Percentiles rank a stretch among this genome's conserved stretches.
Evolutionary conservation across 768 basidiomycete species (phyloP).

Genomic region (Collybia mongolica): DNA sequence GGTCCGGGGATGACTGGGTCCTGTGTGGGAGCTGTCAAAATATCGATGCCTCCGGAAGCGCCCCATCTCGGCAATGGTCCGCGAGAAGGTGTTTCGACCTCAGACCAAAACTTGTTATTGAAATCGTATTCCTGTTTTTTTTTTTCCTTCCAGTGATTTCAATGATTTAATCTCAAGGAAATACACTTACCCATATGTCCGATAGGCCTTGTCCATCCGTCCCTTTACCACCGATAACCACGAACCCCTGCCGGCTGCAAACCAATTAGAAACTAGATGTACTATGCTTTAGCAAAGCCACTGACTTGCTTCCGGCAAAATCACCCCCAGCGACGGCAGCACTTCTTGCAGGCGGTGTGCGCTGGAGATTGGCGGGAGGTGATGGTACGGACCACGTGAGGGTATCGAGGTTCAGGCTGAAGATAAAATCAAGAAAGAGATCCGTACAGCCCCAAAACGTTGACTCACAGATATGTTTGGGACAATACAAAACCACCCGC

Average conservation of each 20-base stretch:
- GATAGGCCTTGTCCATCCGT: conserved; percentile 49
- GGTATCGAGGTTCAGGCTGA: conserved; percentile 61
- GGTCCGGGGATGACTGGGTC: conserved; percentile 48
- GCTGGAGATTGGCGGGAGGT: conserved; percentile 46
- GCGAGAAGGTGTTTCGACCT: conserved; percentile 48
- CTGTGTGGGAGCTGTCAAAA: conserved; percentile 39
- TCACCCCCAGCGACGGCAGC: conserved; percentile 65
- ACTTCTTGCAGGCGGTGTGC: conserved; percentile 60
- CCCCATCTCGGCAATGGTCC: conserved; percentile 67
- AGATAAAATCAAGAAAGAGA: conserved; percentile 6
- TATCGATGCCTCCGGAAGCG: conserved; percentile 74
- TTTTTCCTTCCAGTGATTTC: conserved; percentile 6
- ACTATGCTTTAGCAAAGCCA: conserved; percentile 13
- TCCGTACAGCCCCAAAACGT: conserved; percentile 1
- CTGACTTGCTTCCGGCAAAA: conserved; percentile 82
- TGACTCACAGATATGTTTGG: conserved; percentile 64
- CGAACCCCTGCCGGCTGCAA: conserved; percentile 66
- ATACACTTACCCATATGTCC: conserved; percentile 69
- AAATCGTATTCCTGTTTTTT: conserved; percentile 69
- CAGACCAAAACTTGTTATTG: conserved; percentile 72
- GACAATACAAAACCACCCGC: conserved; percentile 59
- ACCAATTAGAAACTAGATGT: conserved; percentile 13
- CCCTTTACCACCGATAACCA: conserved; percentile 72
- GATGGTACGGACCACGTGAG: conserved; percentile 60
- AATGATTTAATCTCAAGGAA: background rate